phyloP scores from a whole-genome alignment of 164 flowering plant species.

The Stephania cephalantha region DNA sequence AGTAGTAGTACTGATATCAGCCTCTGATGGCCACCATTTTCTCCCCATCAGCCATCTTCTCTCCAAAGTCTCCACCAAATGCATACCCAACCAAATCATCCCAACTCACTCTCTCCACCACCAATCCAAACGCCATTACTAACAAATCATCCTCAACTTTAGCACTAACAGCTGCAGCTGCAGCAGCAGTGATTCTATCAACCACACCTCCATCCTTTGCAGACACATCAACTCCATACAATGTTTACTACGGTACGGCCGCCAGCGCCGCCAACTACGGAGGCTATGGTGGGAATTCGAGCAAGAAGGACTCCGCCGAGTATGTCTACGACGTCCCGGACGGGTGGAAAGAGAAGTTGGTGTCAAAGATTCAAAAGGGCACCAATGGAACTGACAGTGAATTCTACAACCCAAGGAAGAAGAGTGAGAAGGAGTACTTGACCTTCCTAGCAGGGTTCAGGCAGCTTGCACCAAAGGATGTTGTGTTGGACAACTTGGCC shows the following conservation, averaged over 20 bases:
- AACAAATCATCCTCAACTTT: constrained; percentile 15
- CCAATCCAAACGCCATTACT: constrained; percentile 6
- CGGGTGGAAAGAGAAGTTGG: constrained; percentile 82
- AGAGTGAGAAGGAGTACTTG: constrained; percentile 72
- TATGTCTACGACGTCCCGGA: constrained; percentile 85
- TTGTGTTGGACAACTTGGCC: constrained; percentile 69
- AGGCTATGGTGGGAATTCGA: constrained; percentile 86
- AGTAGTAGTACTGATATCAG: constrained; percentile 10
- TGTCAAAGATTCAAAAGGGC: constrained; percentile 89
- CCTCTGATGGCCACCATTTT: constrained; percentile 47
- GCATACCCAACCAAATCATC: constrained; percentile 3
- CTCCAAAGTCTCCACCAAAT: constrained; percentile 24
- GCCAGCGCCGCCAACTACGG: constrained; percentile 97
- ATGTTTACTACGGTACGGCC: constrained; percentile 81
- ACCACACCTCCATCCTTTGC: constrained; percentile 44
- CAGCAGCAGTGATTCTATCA: constrained; percentile 28
- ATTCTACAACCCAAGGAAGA: constrained; percentile 86
- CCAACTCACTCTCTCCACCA: constrained; percentile 13
- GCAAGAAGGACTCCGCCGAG: constrained; percentile 77
- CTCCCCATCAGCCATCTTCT: constrained; percentile 43
- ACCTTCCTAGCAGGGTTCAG: constrained; percentile 71
- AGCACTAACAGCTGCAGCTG: constrained; percentile 19
- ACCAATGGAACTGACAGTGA: constrained; percentile 97
- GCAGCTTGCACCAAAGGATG: constrained; percentile 67
- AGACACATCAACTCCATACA: constrained; percentile 31